Conservation (phyloP, 208 protist species). For the Phytomonas francai region DNA sequence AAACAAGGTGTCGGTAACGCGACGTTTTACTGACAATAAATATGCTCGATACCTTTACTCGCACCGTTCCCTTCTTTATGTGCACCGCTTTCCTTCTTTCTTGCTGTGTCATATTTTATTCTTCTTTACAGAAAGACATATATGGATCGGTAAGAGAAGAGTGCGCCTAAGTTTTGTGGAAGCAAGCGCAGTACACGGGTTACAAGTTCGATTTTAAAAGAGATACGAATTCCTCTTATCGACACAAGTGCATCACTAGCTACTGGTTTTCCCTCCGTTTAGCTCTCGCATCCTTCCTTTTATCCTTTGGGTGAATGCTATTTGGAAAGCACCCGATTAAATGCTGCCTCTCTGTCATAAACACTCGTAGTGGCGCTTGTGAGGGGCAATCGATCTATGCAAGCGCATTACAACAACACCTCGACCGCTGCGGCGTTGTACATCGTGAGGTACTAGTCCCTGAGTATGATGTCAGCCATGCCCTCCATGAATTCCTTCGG, state of each 20-base stretch:
- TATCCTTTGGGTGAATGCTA: too few species aligned
- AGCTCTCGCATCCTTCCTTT: too few species aligned
- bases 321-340: constrained; percentile 12
- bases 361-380: constrained; percentile 63
- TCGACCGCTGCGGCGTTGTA: constrained; percentile 56
- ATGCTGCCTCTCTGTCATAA: constrained; percentile 49
- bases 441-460: constrained; percentile 53
- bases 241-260: too few species aligned
- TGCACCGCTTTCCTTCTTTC: neutral
- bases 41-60: too few species aligned
- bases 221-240: too few species aligned
- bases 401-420: constrained; percentile 47
- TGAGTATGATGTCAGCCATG: constrained; percentile 27
- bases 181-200: too few species aligned
- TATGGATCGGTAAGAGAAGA: neutral
- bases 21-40: too few species aligned
- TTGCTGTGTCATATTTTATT: constrained; percentile 11
- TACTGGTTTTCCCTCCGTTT: too few species aligned
- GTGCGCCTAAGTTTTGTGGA: too few species aligned
- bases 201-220: too few species aligned
- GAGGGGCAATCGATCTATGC: constrained; percentile 34
- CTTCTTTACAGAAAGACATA: constrained; percentile 8
- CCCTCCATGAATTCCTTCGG: constrained; percentile 13
- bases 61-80: too few species aligned
- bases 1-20: too few species aligned